Evolutionary conservation across 1,139 yeast species (phyloP).

Genomic region (Debaryomycetaceae sp.): DNA sequence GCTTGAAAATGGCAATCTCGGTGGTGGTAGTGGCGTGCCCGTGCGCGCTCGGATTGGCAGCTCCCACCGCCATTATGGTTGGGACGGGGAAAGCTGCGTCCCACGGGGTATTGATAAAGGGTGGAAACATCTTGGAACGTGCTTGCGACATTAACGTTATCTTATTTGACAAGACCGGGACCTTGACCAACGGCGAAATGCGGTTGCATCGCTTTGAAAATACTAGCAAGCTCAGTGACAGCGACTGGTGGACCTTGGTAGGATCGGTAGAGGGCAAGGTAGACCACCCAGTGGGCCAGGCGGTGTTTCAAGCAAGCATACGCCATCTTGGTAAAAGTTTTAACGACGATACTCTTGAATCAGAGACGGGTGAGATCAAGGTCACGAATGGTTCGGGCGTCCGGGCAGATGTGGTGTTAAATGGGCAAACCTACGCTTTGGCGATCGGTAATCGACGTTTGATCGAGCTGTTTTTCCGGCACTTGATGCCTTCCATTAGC

Average conservation of each 20-base stretch:
- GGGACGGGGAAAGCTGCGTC: constrained; percentile 95
- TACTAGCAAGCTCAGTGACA: constrained; percentile 3
- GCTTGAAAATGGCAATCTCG: constrained; percentile 78
- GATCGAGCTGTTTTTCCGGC: constrained; percentile 17
- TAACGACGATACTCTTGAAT: constrained; percentile 24
- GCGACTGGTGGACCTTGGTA: constrained; percentile 47
- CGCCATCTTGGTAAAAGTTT: constrained; percentile 16
- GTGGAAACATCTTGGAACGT: constrained; percentile 80
- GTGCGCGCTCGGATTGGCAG: constrained; percentile 92
- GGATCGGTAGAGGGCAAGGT: constrained; percentile 58
- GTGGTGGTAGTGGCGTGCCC: constrained; percentile 98
- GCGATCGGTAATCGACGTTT: constrained; percentile 49
- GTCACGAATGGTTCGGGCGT: constrained; percentile 68
- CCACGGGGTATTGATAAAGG: constrained; percentile 83
- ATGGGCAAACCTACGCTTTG: constrained; percentile 18
- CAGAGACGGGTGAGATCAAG: constrained; percentile 28
- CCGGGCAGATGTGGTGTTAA: constrained; percentile 28
- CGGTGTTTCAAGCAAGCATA: constrained; percentile 36
- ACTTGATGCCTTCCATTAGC: constrained; percentile 6
- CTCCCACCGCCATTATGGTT: constrained; percentile 98
- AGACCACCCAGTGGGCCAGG: constrained; percentile 84
- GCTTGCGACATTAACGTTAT: constrained; percentile 58
- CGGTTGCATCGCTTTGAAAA: constrained; percentile 25
- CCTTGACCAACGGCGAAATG: constrained; percentile 83
- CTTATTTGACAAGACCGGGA: constrained; percentile 93